These are phyloP conservation scores for Rubia occidens DNA, from an alignment of 305 asterid genomes.

Conservation along the genomic window DNA sequence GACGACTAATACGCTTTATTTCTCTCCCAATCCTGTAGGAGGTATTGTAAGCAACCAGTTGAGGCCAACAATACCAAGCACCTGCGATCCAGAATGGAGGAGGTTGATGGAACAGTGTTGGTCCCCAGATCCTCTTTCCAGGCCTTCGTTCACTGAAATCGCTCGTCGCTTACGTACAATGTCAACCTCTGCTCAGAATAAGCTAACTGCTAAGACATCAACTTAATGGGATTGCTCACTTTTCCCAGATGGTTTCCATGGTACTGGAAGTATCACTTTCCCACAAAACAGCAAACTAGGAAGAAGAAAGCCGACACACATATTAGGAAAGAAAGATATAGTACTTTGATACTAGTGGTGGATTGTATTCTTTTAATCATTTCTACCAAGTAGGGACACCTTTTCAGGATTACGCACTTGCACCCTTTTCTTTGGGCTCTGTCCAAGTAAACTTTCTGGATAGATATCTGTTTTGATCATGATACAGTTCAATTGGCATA, in stretches of 20 bases:
- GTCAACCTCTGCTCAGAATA: constrained; percentile 43
- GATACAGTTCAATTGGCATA: neutral
- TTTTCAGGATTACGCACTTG: neutral
- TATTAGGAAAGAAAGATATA: neutral
- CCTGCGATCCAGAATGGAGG: constrained; percentile 29
- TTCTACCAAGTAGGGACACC: neutral
- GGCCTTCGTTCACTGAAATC: constrained; percentile 30
- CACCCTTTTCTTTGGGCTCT: neutral
- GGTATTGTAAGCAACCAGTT: constrained; percentile 30
- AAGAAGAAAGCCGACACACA: neutral
- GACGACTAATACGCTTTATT: neutral
- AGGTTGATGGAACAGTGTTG: constrained; percentile 28
- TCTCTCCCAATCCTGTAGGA: constrained; percentile 16
- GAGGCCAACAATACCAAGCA: constrained; percentile 28
- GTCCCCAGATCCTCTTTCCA: constrained; percentile 24
- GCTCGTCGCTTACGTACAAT: constrained; percentile 24
- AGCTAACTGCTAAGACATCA: constrained; percentile 23
- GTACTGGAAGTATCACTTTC: neutral
- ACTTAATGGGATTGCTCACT: constrained; percentile 12
- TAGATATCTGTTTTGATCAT: neutral
- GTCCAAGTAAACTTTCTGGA: neutral
- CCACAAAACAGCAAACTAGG: constrained; percentile 1
- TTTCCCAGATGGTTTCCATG: constrained; percentile 4
- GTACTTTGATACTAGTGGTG: neutral
- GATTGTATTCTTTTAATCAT: neutral